phyloP scores from a whole-genome alignment of 768 basidiomycete species.

The Hericium alpestre region DNA sequence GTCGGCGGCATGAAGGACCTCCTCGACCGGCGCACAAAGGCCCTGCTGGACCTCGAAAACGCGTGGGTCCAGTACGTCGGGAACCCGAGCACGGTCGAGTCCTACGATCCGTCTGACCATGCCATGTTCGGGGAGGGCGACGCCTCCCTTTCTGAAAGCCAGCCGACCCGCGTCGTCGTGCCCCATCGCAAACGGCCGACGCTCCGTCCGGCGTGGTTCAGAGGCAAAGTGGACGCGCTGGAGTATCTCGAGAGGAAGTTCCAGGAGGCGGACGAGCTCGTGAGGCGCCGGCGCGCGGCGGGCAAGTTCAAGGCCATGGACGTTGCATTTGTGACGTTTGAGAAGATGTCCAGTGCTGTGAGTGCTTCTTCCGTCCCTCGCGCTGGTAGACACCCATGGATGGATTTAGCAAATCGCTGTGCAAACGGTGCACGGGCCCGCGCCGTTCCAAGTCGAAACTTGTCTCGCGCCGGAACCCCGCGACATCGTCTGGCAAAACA shows the following conservation, averaged over 20 bases:
- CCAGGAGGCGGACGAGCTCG: conserved; percentile 71
- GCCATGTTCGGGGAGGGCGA: conserved; percentile 41
- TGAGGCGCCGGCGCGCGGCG: conserved; percentile 57
- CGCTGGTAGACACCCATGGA: neutral
- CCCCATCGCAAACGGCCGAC: conserved; percentile 73
- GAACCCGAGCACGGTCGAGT: conserved; percentile 80
- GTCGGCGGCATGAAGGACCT: conserved; percentile 66
- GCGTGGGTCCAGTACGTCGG: conserved; percentile 91
- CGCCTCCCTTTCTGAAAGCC: conserved; percentile 40
- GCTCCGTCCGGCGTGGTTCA: conserved; percentile 64
- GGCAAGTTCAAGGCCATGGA: conserved; percentile 77
- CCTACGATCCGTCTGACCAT: conserved; percentile 65
- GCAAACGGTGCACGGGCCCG: conserved; percentile 69
- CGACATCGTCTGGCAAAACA: conserved; percentile 91
- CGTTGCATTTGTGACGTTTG: conserved; percentile 91
- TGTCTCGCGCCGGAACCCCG: conserved; percentile 84
- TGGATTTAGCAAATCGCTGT: conserved; percentile 68
- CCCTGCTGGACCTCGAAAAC: conserved; percentile 65
- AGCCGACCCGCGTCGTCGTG: conserved; percentile 44
- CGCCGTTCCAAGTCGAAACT: conserved; percentile 56
- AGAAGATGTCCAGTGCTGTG: conserved; percentile 88
- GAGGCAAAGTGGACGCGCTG: conserved; percentile 73
- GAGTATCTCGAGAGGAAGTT: conserved; percentile 80
- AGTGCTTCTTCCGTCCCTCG: conserved; percentile 18
- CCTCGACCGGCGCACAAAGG: conserved; percentile 71